Conservation (phyloP, 805 yeast genomes). For the Lipomyces japonicus region DNA sequence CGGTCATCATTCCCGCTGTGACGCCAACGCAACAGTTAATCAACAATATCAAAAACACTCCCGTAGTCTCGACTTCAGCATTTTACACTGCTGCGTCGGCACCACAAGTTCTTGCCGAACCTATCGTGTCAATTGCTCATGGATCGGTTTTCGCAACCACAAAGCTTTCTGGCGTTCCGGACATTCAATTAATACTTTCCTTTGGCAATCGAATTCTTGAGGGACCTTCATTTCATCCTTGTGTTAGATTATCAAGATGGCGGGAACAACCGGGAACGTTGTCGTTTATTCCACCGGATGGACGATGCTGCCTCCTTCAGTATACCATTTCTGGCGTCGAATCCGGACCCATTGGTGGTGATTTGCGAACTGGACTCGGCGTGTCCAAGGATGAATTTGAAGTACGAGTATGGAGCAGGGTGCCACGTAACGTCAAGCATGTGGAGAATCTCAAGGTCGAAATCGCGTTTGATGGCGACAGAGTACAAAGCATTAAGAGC, state of each 20-base stretch:
- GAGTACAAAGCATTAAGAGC: constrained; percentile 45
- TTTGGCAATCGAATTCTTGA: constrained; percentile 21
- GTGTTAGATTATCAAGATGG: constrained; percentile 60
- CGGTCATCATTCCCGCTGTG: constrained; percentile 26
- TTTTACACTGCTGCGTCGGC: constrained; percentile 29
- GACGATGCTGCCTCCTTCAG: constrained; percentile 41
- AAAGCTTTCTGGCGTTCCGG: constrained; percentile 75
- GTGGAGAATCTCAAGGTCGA: constrained; percentile 49
- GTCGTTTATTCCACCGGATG: constrained; percentile 87
- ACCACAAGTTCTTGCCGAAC: constrained; percentile 27
- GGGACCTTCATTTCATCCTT: constrained; percentile 63
- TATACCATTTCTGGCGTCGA: constrained; percentile 46
- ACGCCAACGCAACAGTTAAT: constrained; percentile 20
- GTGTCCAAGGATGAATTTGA: constrained; percentile 57
- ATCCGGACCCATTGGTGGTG: constrained; percentile 56
- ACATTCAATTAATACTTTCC: constrained; percentile 54
- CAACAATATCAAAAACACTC: constrained; percentile 3
- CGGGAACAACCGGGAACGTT: constrained; percentile 45
- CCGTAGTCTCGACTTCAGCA: constrained; percentile 28
- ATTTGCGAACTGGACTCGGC: constrained; percentile 54
- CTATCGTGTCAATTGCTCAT: constrained; percentile 41
- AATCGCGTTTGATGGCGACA: constrained; percentile 37
- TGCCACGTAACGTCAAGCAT: constrained; percentile 45
- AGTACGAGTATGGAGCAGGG: constrained; percentile 48
- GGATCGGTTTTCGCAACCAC: constrained; percentile 66